These are phyloP conservation scores for Agaricus bisporus DNA, from an alignment of 768 basidiomycete species.

Conservation along the genomic window DNA sequence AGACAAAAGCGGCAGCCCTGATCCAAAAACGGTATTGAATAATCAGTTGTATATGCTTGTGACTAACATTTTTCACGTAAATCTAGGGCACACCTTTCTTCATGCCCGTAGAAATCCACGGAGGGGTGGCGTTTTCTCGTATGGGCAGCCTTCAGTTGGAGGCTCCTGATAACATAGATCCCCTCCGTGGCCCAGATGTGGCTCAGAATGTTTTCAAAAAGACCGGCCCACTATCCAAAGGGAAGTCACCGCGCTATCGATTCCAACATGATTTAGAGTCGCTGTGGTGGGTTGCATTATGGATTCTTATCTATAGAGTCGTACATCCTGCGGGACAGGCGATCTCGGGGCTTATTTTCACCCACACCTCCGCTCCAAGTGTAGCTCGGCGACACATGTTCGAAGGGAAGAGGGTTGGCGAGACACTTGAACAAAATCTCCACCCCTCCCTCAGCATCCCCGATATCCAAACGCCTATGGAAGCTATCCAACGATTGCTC, in stretches of 20 bases:
- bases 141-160: background rate
- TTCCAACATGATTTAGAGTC: conserved; percentile 7
- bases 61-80: too few species aligned
- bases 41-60: background rate
- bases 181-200: too few species aligned
- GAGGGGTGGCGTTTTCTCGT: background rate
- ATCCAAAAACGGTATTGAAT: conserved; percentile 5
- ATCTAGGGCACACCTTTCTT: conserved; percentile 12
- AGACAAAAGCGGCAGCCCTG: background rate
- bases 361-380: background rate
- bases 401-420: background rate
- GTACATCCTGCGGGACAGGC: background rate
- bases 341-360: background rate
- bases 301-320: background rate
- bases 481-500: too few species aligned
- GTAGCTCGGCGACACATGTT: background rate
- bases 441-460: too few species aligned
- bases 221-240: background rate
- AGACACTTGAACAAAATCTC: background rate
- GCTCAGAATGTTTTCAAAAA: too few species aligned
- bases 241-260: background rate
- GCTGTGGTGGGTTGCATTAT: conserved; percentile 4
- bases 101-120: conserved; percentile 10
- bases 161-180: background rate
- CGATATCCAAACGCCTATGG: too few species aligned